These are phyloP conservation scores for Spencermartinsiella ligniputridi DNA, from an alignment of 1,139 yeast species.

Conservation along the genomic window DNA sequence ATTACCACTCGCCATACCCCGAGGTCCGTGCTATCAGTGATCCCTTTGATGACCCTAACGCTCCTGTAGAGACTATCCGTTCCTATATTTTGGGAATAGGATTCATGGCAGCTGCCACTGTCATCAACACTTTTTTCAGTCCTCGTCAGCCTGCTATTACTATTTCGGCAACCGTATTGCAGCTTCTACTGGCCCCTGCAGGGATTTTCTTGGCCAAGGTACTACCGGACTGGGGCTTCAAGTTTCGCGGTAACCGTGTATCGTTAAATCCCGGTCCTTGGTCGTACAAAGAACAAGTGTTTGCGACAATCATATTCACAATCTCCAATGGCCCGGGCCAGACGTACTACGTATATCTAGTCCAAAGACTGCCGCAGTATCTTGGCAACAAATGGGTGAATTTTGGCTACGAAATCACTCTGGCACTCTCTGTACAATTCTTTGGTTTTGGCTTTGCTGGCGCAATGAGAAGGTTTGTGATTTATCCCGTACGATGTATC, in stretches of 20 bases:
- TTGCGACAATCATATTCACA: slow-evolving; percentile 46
- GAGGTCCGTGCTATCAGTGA: slow-evolving; percentile 46
- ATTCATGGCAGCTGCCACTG: slow-evolving; percentile 53
- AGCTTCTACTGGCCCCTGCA: slow-evolving; percentile 53
- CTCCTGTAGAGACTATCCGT: slow-evolving; percentile 51
- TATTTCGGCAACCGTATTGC: slow-evolving; percentile 46
- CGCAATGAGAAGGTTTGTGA: slow-evolving; percentile 49
- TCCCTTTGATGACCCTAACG: slow-evolving; percentile 42
- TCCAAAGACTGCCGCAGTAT: slow-evolving; percentile 33
- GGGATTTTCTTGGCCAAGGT: slow-evolving; percentile 38
- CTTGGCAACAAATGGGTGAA: slow-evolving; percentile 43
- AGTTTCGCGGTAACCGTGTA: slow-evolving; percentile 36
- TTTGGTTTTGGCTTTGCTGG: slow-evolving; percentile 67
- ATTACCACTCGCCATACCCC: slow-evolving; percentile 47
- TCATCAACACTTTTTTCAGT: slow-evolving; percentile 52
- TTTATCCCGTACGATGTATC: slow-evolving; percentile 52
- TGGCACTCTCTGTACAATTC: slow-evolving; percentile 51
- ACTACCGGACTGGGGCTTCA: slow-evolving; percentile 50
- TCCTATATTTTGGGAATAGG: slow-evolving; percentile 50
- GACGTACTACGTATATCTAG: slow-evolving; percentile 30
- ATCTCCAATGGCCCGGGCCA: slow-evolving; percentile 42
- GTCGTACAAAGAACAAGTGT: slow-evolving; percentile 65
- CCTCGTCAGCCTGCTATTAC: slow-evolving; percentile 51
- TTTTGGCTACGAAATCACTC: slow-evolving; percentile 48
- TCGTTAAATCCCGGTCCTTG: slow-evolving; percentile 61